phyloP scores from a whole-genome alignment of 2,329 filamentous ascomycete species.

The Coniochaeta sp. region DNA sequence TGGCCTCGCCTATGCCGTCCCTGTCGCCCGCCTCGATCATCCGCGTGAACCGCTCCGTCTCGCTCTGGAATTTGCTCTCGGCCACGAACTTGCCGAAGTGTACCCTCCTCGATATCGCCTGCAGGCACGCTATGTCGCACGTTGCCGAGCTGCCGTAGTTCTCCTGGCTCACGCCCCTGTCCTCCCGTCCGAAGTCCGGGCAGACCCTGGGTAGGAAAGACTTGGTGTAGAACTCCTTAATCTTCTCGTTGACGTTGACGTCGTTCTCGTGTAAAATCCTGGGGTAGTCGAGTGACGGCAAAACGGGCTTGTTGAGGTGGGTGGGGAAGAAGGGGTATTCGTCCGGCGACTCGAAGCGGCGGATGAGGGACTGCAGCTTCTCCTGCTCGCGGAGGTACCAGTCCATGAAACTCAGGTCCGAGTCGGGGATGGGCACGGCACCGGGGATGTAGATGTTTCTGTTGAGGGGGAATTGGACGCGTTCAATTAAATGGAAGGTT shows the following conservation, averaged over 20 bases:
- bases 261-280: constrained; percentile 79
- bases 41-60: constrained; percentile 71
- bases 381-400: constrained; percentile 92
- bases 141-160: constrained; percentile 94
- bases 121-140: constrained; percentile 82
- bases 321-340: constrained; percentile 96
- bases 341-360: constrained; percentile 92
- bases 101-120: constrained; percentile 82
- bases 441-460: constrained; percentile 76
- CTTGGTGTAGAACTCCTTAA: constrained; percentile 79
- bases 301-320: constrained; percentile 69
- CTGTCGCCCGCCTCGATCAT: constrained; percentile 78
- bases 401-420: constrained; percentile 76
- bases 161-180: constrained; percentile 79
- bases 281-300: constrained; percentile 85
- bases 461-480: constrained; percentile 95
- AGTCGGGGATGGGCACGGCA: constrained; percentile 70
- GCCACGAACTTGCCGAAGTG: constrained; percentile 99
- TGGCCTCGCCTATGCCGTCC: constrained; percentile 77
- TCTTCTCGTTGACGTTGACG: constrained; percentile 82
- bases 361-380: constrained; percentile 82
- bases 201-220: constrained; percentile 81
- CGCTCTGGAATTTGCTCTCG: constrained; percentile 85
- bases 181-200: constrained; percentile 65
- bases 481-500: constrained; percentile 92